Base-by-base conservation (phyloP, 2,329 filamentous ascomycete genomes). In the Hypoxylon sp. region DNA sequence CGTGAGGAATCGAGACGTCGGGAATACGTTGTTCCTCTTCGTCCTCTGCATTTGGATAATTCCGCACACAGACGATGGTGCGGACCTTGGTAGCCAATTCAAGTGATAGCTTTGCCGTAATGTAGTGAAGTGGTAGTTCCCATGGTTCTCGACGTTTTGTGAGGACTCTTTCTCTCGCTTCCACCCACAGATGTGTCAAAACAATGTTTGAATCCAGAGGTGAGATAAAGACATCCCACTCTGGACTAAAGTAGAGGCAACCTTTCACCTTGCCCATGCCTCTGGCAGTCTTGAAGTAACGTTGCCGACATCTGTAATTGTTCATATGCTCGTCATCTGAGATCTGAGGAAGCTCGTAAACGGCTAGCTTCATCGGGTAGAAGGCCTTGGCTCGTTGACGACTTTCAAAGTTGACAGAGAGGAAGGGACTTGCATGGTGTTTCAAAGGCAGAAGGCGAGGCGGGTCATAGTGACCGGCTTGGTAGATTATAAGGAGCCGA, bases 381-480 rank as follows among this genome's bases (percentile, higher is more conserved):
- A 69, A 65, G 1, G 47, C 29, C 33, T 59, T 53, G n/a, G 66
- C 66, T 55, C 19, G 24, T 10, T 57, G 17, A 22, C 66, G 66
- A n/a, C 52, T 69, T 22, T 69, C 66, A 11, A 46, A 35, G 22
- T 51, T 65, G 47, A 66, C 48, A 2, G 62, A 58, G 22, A 69
- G 61, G 2, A 69, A 47, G 9, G 61, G 42, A 11, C 52, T 65
- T 37, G 53, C 61, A 17, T 68, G 35, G 29, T 61, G 61, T 33
- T 44, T 53, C 10, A 61, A 37, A 48, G 61, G 61, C 17, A 63
- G 9, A 6, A 67, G 13, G 29, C 37, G 17, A 14, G 33, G 35
- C 1, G 11, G 11, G 17, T 17, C 37, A 2, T 17, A 46, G 11
- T 14, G 14, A n/a, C 17, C 13, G 5, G 44, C 22, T 46, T 47